A percentile compares a stretch with the other conserved stretches of the same genome.
Conservation (phyloP, 805 yeast species). For the Myxozyma sirexii region DNA sequence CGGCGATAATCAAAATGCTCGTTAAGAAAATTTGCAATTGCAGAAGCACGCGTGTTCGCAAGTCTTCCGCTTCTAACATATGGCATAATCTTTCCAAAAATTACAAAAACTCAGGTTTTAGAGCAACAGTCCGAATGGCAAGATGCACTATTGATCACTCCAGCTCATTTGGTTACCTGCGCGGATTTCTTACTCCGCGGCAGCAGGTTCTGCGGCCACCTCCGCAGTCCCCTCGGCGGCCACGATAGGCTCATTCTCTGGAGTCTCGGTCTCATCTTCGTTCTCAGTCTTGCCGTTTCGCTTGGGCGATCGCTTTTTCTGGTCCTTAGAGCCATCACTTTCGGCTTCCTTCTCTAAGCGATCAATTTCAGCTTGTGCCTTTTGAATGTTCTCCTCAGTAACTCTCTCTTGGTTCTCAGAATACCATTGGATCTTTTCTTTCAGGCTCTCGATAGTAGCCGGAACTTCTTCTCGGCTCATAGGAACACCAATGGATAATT, state of each 20-base stretch:
- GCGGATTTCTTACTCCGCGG: not conserved
- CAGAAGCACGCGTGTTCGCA: not conserved
- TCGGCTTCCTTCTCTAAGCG: slow-evolving; percentile 60
- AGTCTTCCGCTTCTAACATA: not conserved
- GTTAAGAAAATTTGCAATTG: not conserved
- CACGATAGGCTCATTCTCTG: slow-evolving; percentile 21
- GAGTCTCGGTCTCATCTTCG: slow-evolving; percentile 1
- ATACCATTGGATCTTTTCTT: slow-evolving; percentile 70
- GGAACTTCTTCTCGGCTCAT: slow-evolving; percentile 70
- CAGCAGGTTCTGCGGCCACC: slow-evolving; percentile 1
- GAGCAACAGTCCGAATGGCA: not conserved
- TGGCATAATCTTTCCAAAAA: not conserved
- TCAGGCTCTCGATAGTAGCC: slow-evolving; percentile 64
- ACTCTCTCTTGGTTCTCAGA: slow-evolving; percentile 75
- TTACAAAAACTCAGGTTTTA: not conserved
- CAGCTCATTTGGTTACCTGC: not conserved
- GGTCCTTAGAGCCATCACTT: slow-evolving; percentile 36
- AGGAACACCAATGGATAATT: slow-evolving; percentile 79
- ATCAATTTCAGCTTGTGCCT: slow-evolving; percentile 76
- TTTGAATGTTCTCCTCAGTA: slow-evolving; percentile 72
- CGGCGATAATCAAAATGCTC: not conserved
- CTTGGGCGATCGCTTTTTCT: slow-evolving; percentile 7
- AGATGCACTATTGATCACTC: not conserved
- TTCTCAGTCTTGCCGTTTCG: slow-evolving; percentile 16
- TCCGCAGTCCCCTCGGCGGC: slow-evolving; percentile 24